Evolutionary conservation across 768 basidiomycete species (phyloP).

Genomic region (Russula emetica): DNA sequence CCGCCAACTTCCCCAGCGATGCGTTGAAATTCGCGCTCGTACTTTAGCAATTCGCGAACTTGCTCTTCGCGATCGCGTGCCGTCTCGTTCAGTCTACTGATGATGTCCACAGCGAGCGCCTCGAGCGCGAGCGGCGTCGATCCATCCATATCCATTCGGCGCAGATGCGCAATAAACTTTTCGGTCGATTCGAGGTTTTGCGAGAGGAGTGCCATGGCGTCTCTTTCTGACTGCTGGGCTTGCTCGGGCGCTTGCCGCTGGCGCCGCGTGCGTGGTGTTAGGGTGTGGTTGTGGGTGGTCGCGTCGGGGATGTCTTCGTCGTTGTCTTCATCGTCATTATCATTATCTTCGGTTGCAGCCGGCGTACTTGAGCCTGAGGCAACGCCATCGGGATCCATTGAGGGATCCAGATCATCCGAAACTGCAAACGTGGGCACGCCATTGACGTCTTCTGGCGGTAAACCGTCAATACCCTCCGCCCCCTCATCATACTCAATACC

Average conservation of each 20-base stretch:
- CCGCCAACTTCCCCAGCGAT: slow-evolving; percentile 77
- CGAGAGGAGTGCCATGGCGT: slow-evolving; percentile 69
- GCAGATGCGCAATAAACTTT: slow-evolving; percentile 68
- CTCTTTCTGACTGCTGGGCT: slow-evolving; percentile 41
- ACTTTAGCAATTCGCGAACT: slow-evolving; percentile 70
- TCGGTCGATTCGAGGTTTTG: slow-evolving; percentile 74
- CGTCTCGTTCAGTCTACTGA: slow-evolving; percentile 71
- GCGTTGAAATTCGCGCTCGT: slow-evolving; percentile 73
- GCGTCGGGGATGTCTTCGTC: slow-evolving; percentile 38
- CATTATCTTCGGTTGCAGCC: slow-evolving; percentile 33
- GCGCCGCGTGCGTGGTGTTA: slow-evolving; percentile 32
- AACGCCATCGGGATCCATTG: slow-evolving; percentile 15
- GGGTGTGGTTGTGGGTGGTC: slow-evolving; percentile 38
- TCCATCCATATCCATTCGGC: slow-evolving; percentile 58
- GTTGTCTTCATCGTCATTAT: slow-evolving; percentile 27
- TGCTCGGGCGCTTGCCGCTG: slow-evolving; percentile 20
- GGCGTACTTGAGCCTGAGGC: slow-evolving; percentile 13
- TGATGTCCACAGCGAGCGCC: slow-evolving; percentile 66
- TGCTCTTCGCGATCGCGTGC: slow-evolving; percentile 76
- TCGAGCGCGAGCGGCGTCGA: slow-evolving; percentile 46
- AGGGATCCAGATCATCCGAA: slow-evolving; percentile 33
- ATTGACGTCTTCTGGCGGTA: slow-evolving; percentile 21
- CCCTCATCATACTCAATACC: slow-evolving; percentile 88
- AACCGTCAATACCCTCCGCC: slow-evolving; percentile 69
- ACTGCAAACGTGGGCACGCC: slow-evolving; percentile 35